Evolutionary conservation across 192 early-diverging fungal genomes (phyloP).

Genomic region (Coemansia sp.): DNA sequence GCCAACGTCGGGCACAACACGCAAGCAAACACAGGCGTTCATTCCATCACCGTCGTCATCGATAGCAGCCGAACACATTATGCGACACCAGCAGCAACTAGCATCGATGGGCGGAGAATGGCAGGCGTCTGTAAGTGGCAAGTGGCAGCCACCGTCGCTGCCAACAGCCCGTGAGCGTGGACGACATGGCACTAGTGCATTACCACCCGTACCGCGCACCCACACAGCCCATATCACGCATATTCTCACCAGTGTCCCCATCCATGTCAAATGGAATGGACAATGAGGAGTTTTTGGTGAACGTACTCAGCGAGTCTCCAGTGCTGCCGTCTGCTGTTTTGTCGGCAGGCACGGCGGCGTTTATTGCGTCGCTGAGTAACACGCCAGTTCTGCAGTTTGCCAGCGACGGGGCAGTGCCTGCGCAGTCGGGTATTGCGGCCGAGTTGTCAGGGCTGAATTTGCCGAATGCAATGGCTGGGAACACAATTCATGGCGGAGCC

Average conservation of each 20-base stretch:
- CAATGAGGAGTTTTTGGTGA: neutral
- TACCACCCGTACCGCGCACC: slow-evolving; percentile 11
- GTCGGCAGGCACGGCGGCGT: slow-evolving; percentile 5
- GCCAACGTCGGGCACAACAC: no score
- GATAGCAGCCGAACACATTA: slow-evolving; percentile 41
- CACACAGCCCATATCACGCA: neutral
- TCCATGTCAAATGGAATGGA: neutral
- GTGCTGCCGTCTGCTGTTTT: neutral
- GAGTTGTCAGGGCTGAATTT: slow-evolving; percentile 5
- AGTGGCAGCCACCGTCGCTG: neutral
- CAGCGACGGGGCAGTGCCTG: neutral
- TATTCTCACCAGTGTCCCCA: neutral
- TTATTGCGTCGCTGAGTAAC: slow-evolving; percentile 25
- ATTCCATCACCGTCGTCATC: slow-evolving; percentile 50
- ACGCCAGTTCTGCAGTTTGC: slow-evolving; percentile 16
- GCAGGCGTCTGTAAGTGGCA: neutral
- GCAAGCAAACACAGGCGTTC: neutral
- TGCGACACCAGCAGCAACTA: slow-evolving; percentile 39
- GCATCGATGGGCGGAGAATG: slow-evolving; percentile 1
- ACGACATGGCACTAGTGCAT: slow-evolving; percentile 13
- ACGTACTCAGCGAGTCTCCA: neutral
- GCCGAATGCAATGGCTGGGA: neutral
- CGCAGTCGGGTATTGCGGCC: neutral
- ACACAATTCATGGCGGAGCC: no score
- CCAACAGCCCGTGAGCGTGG: slow-evolving; percentile 1